These are phyloP conservation scores for Fusarium metavorans DNA, from an alignment of 2,329 filamentous ascomycete genomes.

Conservation along the genomic window DNA sequence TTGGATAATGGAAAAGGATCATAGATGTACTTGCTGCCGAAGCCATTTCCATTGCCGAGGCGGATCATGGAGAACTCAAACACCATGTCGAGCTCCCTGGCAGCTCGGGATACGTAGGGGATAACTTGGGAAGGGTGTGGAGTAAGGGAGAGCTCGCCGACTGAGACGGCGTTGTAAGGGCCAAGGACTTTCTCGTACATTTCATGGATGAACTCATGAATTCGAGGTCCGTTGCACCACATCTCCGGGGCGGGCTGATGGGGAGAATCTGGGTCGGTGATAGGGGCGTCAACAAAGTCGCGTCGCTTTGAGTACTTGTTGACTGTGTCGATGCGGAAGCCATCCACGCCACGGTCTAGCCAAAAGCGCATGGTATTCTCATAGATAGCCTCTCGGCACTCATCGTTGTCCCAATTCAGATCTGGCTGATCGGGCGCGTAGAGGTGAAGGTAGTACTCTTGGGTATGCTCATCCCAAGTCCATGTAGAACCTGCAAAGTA, in stretches of 20 bases:
- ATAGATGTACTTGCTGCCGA: conserved; percentile 62
- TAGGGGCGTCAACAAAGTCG: conserved; percentile 64
- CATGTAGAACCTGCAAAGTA: conserved; percentile 64
- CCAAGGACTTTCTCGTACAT: conserved; percentile 66
- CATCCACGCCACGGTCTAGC: conserved; percentile 76
- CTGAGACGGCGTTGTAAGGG: conserved; percentile 69
- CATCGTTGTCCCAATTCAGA: conserved; percentile 81
- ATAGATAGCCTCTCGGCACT: conserved; percentile 68
- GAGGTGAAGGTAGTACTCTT: conserved; percentile 80
- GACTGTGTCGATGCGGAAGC: conserved; percentile 78
- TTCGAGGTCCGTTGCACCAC: conserved; percentile 71
- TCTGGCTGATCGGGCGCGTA: conserved; percentile 75
- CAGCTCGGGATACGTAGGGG: conserved; percentile 64
- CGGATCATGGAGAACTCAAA: conserved; percentile 71
- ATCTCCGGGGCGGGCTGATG: conserved; percentile 60
- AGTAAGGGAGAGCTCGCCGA: conserved; percentile 70
- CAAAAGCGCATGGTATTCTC: conserved; percentile 79
- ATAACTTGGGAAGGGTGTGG: conserved; percentile 56
- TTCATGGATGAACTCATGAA: conserved; percentile 72
- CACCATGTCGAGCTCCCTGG: conserved; percentile 70
- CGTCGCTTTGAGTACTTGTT: conserved; percentile 67
- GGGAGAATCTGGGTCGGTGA: conserved; percentile 52
- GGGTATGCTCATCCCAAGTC: conserved; percentile 74
- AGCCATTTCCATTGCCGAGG: conserved; percentile 62
- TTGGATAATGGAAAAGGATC: conserved; percentile 59